Evolutionary conservation across 495 filamentous ascomycete species (phyloP), one percentile per base, ranked within the genome.

Genomic region (Penicillium silybi): DNA sequence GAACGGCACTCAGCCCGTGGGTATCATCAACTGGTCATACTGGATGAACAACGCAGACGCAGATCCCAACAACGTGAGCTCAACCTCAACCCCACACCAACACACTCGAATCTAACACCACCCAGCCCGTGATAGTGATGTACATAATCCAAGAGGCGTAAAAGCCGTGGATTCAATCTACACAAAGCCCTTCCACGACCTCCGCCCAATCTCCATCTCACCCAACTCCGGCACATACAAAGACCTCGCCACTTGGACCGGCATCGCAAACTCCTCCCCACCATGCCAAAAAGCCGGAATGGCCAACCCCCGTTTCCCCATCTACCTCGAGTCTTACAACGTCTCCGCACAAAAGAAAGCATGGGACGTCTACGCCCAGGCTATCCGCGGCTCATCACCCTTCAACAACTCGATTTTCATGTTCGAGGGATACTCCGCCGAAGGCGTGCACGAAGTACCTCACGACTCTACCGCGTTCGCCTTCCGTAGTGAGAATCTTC

Each of bases 341-440:
- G 44, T 67, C 25, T 46, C 68, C 1, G 77, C 78, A 10, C 69
- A 75, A 54, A 57, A 53, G 48, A 46, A 61, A 44, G 68, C 64
- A 9, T 80, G 71, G 46, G 60, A 73, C 17, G n/a, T 65, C 40
- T 81, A 72, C 61, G 61, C 62, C 4, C 40, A 53, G 8, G 64
- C 57, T 23, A 44, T 61, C 25, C 54, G 61, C 29, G 63, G 63
- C 17, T 51, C 53, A n/a, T 65, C 70, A 8, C 45, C 54, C 22
- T 69, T 70, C 54, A 61, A 54, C 50, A 58, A 56, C 32, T 76
- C 78, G 2, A 58, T 78, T 29, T 73, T 82, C 64, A 73, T 80
- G 65, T 79, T 83, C 46, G 81, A 83, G 55, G 77, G 73, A 15
- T 83, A 81, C 65, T 71, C 79, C 7, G 50, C 54, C 6, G 52